Conservation (phyloP, 192 early-diverging fungal genomes). For the Coemansia umbellata region DNA sequence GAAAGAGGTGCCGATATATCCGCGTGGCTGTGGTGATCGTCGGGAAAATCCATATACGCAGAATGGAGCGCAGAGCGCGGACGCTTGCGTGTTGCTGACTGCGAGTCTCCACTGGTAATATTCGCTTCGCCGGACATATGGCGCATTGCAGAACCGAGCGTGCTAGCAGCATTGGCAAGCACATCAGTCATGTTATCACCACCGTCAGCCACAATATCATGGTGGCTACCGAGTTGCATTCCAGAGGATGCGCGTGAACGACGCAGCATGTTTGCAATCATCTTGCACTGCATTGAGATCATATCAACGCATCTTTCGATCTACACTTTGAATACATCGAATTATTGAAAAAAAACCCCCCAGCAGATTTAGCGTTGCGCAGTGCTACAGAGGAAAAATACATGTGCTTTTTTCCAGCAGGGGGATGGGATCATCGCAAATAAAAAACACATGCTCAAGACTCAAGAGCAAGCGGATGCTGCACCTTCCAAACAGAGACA, state of each 20-base stretch:
- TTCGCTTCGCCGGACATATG: slow-evolving; percentile 24
- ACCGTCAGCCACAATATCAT: slow-evolving; percentile 15
- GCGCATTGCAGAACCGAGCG: slow-evolving; percentile 26
- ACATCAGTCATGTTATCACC: slow-evolving; percentile 28
- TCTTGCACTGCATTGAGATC: slow-evolving; percentile 49
- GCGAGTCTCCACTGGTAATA: neutral
- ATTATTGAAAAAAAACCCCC: no score
- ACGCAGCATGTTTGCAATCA: slow-evolving; percentile 48
- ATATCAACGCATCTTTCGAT: slow-evolving; percentile 50
- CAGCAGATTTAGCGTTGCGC: no score
- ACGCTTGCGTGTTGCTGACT: slow-evolving; percentile 24
- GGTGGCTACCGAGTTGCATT: neutral
- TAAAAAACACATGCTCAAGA: no score
- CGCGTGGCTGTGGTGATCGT: slow-evolving; percentile 4
- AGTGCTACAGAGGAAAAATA: no score
- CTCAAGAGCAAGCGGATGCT: no score
- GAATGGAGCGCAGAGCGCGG: slow-evolving; percentile 13
- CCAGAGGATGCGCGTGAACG: slow-evolving; percentile 37
- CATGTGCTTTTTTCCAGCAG: no score
- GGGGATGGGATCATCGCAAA: no score
- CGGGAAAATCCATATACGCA: slow-evolving; percentile 3
- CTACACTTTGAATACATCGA: no score
- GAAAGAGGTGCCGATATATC: slow-evolving; percentile 9
- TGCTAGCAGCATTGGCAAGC: slow-evolving; percentile 30
- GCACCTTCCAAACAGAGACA: no score